phyloP scores from a whole-genome alignment of 2,329 filamentous ascomycete genomes.

The Onygenales sp. region DNA sequence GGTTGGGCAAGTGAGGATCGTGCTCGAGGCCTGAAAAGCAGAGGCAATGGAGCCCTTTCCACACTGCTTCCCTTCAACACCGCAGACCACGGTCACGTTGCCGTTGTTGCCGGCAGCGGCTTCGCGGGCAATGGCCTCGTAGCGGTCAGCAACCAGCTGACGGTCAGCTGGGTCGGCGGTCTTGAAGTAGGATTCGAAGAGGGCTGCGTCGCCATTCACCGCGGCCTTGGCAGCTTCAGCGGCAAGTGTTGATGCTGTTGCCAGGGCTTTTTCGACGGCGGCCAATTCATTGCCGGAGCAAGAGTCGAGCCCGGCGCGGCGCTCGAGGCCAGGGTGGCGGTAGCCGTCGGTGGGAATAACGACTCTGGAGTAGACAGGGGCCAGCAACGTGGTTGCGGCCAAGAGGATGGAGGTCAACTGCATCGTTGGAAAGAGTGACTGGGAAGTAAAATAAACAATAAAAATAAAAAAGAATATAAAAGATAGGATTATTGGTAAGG shows the following conservation, averaged over 20 bases:
- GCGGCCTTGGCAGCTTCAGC: neutral
- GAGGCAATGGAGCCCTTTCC: neutral
- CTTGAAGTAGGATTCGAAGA: neutral
- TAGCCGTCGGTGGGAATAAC: neutral
- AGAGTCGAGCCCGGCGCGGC: neutral
- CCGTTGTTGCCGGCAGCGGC: neutral
- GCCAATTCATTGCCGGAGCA: neutral
- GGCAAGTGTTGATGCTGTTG: neutral
- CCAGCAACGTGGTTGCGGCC: constrained; percentile 2
- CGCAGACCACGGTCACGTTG: neutral
- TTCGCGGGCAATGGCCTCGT: neutral
- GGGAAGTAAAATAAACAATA: neutral
- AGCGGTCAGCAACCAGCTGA: neutral
- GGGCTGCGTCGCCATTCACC: neutral
- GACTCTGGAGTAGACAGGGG: neutral
- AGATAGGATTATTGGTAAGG: neutral
- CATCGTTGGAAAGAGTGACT: constrained; percentile 3
- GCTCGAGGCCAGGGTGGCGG: neutral
- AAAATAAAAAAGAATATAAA: neutral
- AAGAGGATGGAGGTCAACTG: constrained; percentile 3
- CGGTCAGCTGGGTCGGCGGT: neutral
- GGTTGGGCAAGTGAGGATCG: neutral
- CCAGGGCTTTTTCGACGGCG: neutral
- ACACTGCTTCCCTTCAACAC: neutral
- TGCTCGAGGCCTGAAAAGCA: neutral